phyloP scores from a whole-genome alignment of 345 rosid species.

The Excoecaria agallocha region DNA sequence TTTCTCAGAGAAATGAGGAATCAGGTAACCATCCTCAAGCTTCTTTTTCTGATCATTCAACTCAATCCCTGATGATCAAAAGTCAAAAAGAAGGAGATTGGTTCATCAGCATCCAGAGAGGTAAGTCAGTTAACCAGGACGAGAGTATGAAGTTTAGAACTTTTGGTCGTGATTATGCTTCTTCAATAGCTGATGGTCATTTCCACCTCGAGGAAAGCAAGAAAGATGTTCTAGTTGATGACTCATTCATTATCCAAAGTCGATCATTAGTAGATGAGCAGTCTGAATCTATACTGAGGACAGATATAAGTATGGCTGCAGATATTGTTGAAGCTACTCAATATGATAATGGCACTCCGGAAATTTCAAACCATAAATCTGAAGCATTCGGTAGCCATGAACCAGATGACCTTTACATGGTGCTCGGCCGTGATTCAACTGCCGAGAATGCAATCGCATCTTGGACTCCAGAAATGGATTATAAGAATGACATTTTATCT shows the following conservation, averaged over 20 bases:
- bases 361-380: constrained; percentile 30
- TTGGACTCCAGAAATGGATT: constrained; percentile 87
- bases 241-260: constrained; percentile 85
- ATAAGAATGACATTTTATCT: constrained; percentile 43
- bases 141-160: constrained; percentile 40
- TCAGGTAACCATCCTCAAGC: constrained; percentile 31
- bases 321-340: constrained; percentile 39
- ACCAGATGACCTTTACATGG: constrained; percentile 95
- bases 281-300: constrained; percentile 42
- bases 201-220: constrained; percentile 34
- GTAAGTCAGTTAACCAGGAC: constrained; percentile 33
- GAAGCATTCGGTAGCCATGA: constrained; percentile 36
- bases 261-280: constrained; percentile 43
- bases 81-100: constrained; percentile 68
- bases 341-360: constrained; percentile 37
- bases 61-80: constrained; percentile 46
- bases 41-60: constrained; percentile 39
- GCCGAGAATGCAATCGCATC: constrained; percentile 38
- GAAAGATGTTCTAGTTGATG: constrained; percentile 59
- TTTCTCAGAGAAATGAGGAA: constrained; percentile 38
- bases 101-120: constrained; percentile 48
- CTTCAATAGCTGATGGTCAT: constrained; percentile 34
- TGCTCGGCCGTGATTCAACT: constrained; percentile 67
- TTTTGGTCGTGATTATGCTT: constrained; percentile 43
- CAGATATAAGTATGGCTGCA: constrained; percentile 66